Percentiles rank a stretch among this genome's conserved stretches.
Conservation (phyloP, 2,329 filamentous ascomycete species). For the Fusarium mexicanum region DNA sequence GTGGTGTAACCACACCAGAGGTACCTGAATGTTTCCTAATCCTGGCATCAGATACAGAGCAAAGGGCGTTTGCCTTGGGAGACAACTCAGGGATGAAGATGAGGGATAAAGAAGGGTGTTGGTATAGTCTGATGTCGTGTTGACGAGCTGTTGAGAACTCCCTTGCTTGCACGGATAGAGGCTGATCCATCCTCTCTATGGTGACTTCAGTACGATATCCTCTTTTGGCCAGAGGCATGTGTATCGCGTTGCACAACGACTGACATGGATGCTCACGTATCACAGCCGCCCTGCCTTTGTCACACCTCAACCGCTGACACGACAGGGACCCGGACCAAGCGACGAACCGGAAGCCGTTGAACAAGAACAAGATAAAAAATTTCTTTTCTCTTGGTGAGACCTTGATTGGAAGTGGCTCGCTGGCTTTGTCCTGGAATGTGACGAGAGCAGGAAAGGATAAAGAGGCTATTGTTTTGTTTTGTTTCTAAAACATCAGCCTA, state of each 20-base stretch:
- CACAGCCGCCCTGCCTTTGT: constrained; percentile 30
- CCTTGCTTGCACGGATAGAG: constrained; percentile 7
- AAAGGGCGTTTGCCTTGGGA: neutral
- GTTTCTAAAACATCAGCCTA: constrained; percentile 18
- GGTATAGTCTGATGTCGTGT: constrained; percentile 5
- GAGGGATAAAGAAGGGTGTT: constrained; percentile 8
- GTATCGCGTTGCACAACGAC: constrained; percentile 26
- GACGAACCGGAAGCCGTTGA: constrained; percentile 17
- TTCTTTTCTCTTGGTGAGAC: constrained; percentile 23
- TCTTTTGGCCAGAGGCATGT: constrained; percentile 15
- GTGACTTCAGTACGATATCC: constrained; percentile 3
- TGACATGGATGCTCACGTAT: constrained; percentile 15
- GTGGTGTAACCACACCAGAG: constrained; percentile 41
- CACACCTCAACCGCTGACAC: constrained; percentile 16
- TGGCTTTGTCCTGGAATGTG: constrained; percentile 25
- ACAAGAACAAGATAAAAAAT: neutral
- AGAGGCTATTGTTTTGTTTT: constrained; percentile 20
- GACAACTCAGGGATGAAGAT: neutral
- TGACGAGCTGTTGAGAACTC: constrained; percentile 6
- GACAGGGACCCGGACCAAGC: constrained; percentile 28
- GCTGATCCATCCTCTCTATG: constrained; percentile 3
- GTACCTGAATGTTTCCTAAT: constrained; percentile 1
- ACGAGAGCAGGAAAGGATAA: neutral
- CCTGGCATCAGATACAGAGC: constrained; percentile 12
- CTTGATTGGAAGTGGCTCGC: constrained; percentile 15